phyloP scores from a whole-genome alignment of 2,329 filamentous ascomycete genomes.

The Sporothrix phasma region DNA sequence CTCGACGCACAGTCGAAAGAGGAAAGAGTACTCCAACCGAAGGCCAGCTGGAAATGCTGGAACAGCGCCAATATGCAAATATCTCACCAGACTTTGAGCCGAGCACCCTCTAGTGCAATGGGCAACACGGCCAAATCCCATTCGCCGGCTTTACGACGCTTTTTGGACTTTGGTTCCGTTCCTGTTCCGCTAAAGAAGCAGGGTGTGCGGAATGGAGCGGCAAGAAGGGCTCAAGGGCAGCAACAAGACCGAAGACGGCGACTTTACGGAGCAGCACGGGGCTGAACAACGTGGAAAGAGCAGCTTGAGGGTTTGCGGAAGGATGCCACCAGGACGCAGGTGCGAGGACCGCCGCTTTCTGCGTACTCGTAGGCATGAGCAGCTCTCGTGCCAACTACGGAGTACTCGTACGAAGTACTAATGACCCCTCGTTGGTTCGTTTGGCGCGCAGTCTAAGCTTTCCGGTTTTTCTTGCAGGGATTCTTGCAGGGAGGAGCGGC shows the following conservation, averaged over 20 bases:
- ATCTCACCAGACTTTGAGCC: conserved; percentile 4
- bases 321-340: too few species aligned
- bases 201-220: too few species aligned
- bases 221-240: too few species aligned
- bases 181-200: too few species aligned
- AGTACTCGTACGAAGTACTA: too few species aligned
- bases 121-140: conserved; percentile 4
- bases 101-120: conserved; percentile 1
- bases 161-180: neutral
- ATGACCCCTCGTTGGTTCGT: too few species aligned
- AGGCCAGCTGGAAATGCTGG: conserved; percentile 1
- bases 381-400: too few species aligned
- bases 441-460: too few species aligned
- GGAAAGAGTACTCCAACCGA: conserved; percentile 4
- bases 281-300: conserved; percentile 1
- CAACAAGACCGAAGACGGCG: too few species aligned
- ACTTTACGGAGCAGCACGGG: neutral
- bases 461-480: too few species aligned
- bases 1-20: neutral
- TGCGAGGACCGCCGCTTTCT: too few species aligned
- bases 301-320: neutral
- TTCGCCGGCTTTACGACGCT: conserved; percentile 11
- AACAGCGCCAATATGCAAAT: conserved; percentile 14
- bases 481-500: neutral
- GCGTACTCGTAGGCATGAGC: too few species aligned